Evolutionary conservation across 805 yeast species (phyloP), one percentile per base, ranked within the genome.

Genomic region (Yueomyces sinensis): DNA sequence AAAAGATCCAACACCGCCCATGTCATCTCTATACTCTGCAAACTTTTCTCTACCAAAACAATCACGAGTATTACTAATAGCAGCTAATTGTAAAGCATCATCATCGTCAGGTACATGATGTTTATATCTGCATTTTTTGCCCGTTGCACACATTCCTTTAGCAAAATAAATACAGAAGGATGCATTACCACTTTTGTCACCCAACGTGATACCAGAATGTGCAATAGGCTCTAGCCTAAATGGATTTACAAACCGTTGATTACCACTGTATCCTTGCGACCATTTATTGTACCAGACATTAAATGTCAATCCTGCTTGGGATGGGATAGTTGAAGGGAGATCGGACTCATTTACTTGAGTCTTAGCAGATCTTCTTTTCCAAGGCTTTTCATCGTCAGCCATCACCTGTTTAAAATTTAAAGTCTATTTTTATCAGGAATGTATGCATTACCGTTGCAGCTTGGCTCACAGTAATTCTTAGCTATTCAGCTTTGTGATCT

Each of bases 41-140:
- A 79, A 79, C 54, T 81, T 83, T 49, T 82, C 94, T 39, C 98
- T 62, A 2, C 96, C 97, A 63, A 89, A 89, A 49, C 96, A 87
- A 57, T 89, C 98, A 18, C 73, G 65, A 0, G 45, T 46, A 32
- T 41, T 49, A n/a, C 47, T 49, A 22, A 41, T 40, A 37, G 46
- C 23, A 0, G 84, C 73, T 2, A 77, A 66, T 2, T 75, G 66
- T 31, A 64, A 64, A 27, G 63, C 55, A 47, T 87, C 95, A 5
- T 54, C 48, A 0, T 65, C 69, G 4, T 46, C 55, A 0, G 98
- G 97, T 5, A 82, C 50, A 34, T 95, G 62, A 54, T 89, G 98
- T 23, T 79, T 58, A 52, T 73, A 87, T 14, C 68, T 70, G 53
- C 98, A 89, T 30, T 72, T 66, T 34, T 65, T 67, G 2, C 96